Evolutionary conservation across 805 yeast genomes (phyloP).

Genomic region (Candida anglica): DNA sequence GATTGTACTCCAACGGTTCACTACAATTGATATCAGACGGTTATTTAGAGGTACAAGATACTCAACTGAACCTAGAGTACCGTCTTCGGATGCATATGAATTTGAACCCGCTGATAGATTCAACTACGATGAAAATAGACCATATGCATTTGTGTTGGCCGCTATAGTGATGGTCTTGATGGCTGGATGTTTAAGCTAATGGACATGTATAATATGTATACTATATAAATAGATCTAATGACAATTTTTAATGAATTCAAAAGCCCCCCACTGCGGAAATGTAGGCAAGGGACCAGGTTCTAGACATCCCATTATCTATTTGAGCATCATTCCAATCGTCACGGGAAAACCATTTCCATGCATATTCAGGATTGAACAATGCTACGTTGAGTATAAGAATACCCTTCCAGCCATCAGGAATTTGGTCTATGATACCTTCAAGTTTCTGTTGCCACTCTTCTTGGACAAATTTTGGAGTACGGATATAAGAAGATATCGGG

Average conservation of each 20-base stretch:
- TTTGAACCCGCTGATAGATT: conserved; percentile 27
- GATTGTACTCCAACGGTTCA: too few species aligned
- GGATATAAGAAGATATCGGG: conserved; percentile 58
- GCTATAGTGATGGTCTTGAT: too few species aligned
- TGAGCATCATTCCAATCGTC: conserved; percentile 47
- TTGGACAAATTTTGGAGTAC: conserved; percentile 49
- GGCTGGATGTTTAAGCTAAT: too few species aligned
- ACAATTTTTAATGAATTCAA: too few species aligned
- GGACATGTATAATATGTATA: too few species aligned
- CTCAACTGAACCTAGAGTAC: conserved; percentile 4
- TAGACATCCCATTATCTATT: conserved; percentile 81
- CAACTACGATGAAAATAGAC: conserved; percentile 13
- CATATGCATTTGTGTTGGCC: neutral
- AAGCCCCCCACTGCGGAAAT: conserved; percentile 50
- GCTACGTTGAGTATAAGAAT: conserved; percentile 72
- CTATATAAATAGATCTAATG: too few species aligned
- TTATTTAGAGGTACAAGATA: too few species aligned
- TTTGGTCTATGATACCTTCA: conserved; percentile 37
- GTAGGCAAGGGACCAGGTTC: conserved; percentile 82
- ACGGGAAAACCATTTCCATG: conserved; percentile 44
- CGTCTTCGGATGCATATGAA: conserved; percentile 8
- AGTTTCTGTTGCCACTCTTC: conserved; percentile 64
- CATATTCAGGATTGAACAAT: conserved; percentile 55
- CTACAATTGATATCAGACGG: too few species aligned
- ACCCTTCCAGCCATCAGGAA: conserved; percentile 71